Evolutionary conservation across 805 yeast genomes (phyloP).

Genomic region (Lipomyces japonicus): DNA sequence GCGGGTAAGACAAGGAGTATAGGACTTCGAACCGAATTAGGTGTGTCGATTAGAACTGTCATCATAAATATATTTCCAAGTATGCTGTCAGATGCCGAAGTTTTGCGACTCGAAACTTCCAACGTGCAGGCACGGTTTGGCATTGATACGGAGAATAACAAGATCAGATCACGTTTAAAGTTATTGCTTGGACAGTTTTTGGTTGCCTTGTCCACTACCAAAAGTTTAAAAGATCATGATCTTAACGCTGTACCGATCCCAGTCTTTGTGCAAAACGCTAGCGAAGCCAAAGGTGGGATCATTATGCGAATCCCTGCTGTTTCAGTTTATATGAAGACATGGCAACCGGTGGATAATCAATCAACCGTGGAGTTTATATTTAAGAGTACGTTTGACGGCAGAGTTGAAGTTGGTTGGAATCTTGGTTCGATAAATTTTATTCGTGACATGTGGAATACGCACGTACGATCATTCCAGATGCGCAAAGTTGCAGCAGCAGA

Average conservation of each 20-base stretch:
- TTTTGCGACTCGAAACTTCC: constrained; percentile 46
- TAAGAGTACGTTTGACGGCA: constrained; percentile 76
- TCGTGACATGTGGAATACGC: constrained; percentile 87
- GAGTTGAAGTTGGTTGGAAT: constrained; percentile 91
- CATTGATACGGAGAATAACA: constrained; percentile 32
- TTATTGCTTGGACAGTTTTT: constrained; percentile 59
- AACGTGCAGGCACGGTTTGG: constrained; percentile 34
- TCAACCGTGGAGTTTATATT: constrained; percentile 63
- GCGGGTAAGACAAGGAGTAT: background rate
- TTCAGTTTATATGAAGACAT: constrained; percentile 68
- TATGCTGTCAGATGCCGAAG: constrained; percentile 72
- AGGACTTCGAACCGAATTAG: constrained; percentile 60
- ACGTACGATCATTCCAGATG: constrained; percentile 66
- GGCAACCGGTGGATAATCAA: constrained; percentile 49
- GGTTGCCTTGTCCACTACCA: constrained; percentile 63
- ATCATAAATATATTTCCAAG: constrained; percentile 73
- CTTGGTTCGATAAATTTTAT: constrained; percentile 86
- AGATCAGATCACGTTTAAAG: constrained; percentile 54
- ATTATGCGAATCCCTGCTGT: constrained; percentile 78
- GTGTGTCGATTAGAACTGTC: constrained; percentile 55
- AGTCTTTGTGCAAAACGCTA: constrained; percentile 54
- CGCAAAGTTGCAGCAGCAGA: constrained; percentile 46
- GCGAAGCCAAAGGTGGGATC: constrained; percentile 68
- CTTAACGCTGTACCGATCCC: constrained; percentile 52
- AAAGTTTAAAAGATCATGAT: constrained; percentile 43